phyloP scores from a whole-genome alignment of 1,284 basidiomycete species.

The Melampsora americana region DNA sequence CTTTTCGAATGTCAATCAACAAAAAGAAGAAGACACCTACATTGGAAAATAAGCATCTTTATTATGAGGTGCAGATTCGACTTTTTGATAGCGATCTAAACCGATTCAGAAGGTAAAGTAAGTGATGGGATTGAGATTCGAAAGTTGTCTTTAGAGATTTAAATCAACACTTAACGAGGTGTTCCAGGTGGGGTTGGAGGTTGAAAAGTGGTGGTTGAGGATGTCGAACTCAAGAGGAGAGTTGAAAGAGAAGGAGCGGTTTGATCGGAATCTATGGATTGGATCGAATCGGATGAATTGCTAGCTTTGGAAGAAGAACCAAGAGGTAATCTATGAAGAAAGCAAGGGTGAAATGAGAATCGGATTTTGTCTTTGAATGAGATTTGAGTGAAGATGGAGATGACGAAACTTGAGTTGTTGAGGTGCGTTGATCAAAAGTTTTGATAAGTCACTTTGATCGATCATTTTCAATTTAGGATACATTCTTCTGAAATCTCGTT shows the following conservation, averaged over 20 bases:
- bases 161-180: slow-evolving; percentile 31
- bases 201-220: slow-evolving; percentile 11
- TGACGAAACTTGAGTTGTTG: slow-evolving; percentile 18
- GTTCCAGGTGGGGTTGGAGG: slow-evolving; percentile 39
- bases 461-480: slow-evolving; percentile 40
- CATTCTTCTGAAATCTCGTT: slow-evolving; percentile 40
- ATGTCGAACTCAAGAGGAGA: slow-evolving; percentile 12
- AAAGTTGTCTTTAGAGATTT: too few relatives aligned
- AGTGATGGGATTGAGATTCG: neutral
- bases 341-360: too few relatives aligned
- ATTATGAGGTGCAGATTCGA: slow-evolving; percentile 32
- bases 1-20: too few relatives aligned
- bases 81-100: slow-evolving; percentile 24
- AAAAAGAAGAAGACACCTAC: slow-evolving; percentile 18
- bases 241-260: slow-evolving; percentile 8
- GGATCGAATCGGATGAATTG: neutral
- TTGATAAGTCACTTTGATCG: slow-evolving; percentile 24
- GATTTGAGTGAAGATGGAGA: neutral
- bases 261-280: neutral
- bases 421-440: slow-evolving; percentile 32
- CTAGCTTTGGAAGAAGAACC: neutral
- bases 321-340: slow-evolving; percentile 25
- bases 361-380: neutral
- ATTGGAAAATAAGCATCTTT: slow-evolving; percentile 42
- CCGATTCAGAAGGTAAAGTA: neutral